Base-by-base conservation (phyloP, 306 rosid species). In the Cicer pinnatifidum region DNA sequence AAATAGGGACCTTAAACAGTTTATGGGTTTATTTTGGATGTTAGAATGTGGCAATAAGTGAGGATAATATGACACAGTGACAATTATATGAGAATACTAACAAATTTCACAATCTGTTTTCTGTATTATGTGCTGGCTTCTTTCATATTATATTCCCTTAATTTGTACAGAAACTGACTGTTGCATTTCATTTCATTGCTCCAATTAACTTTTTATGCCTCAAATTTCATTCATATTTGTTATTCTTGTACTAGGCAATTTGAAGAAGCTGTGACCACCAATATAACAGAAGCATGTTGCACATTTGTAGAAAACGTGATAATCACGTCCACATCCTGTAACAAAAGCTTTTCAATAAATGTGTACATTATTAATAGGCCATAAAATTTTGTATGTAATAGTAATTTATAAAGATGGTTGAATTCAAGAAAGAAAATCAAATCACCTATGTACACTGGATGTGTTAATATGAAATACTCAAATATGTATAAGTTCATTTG, bases 21-120 rank as follows among this genome's bases (percentile, higher is more conserved):
- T 2, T 46, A 73, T 73, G n/a, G 62, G 17, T 8, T 17, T 37
- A 5, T 20, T 9, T 44, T 51, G 20, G 38, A 8, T 59, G 59
- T 46, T 37, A 46, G 17, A 72, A 60, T 11, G 44, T n/a, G 2
- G 44, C 33, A 54, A 11, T 67, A 37, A 28, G 5, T 28, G 61
- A 76, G 41, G 60, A 16, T 44, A 67, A 45, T 44, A 16, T 67
- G 51, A 16, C 41, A 56, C 9, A 46, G 15, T 43, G 74, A 44
- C 47, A 67, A 67, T 11, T 61, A 23, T 50, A n/a, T 19, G 73
- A 53, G 57, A 53, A 67, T 44, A 54, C 57, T 53, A 65, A 51
- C 53, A 39, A 70, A 38, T 9, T 52, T 10, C 45, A 75, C 52
- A n/a, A 23, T 75, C 13, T 40, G 19, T 20, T 23, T 65, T 44